A percentile compares a stretch with the other conserved stretches of the same genome.
Conservation (phyloP, 208 protist species). For the Acanthamoeba sp. region DNA sequence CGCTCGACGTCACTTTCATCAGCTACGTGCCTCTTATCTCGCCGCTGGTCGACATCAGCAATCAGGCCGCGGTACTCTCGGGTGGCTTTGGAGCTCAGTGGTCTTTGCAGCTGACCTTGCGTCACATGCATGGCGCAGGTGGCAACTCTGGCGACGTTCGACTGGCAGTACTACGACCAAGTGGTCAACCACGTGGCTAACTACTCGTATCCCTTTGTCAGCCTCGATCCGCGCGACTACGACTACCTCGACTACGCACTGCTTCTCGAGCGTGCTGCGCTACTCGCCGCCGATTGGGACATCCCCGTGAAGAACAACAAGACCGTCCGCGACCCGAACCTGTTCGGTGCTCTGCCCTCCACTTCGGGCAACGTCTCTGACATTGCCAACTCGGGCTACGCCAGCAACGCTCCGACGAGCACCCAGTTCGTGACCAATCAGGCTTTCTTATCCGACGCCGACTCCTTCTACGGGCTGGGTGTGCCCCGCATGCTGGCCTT, state of each 20-base stretch:
- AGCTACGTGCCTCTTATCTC: conserved; percentile 77
- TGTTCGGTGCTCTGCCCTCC: not conserved
- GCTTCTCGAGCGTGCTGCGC: not conserved
- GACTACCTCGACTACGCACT: conserved; percentile 75
- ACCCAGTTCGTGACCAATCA: conserved; percentile 50
- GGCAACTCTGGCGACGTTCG: conserved; percentile 40
- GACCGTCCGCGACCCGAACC: not conserved
- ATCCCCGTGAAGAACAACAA: conserved; percentile 76
- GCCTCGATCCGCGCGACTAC: conserved; percentile 54
- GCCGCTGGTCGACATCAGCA: conserved; percentile 76
- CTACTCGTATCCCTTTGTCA: conserved; percentile 74
- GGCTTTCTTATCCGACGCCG: conserved; percentile 74
- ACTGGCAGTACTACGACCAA: conserved; percentile 80
- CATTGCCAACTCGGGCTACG: conserved; percentile 57
- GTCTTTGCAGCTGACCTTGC: not conserved
- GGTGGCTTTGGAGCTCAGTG: not conserved
- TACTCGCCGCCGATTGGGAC: conserved; percentile 79
- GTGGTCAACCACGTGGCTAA: conserved; percentile 63
- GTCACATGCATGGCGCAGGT: not conserved
- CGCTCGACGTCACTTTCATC: conserved; percentile 74
- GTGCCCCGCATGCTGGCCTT: conserved; percentile 75
- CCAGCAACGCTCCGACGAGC: conserved; percentile 60
- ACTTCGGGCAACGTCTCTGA: conserved; percentile 19
- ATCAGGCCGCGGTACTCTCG: conserved; percentile 62
- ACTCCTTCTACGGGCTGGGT: conserved; percentile 72